These are phyloP conservation scores for Blastobotrys attinorum DNA, from an alignment of 805 yeast genomes.

Conservation along the genomic window DNA sequence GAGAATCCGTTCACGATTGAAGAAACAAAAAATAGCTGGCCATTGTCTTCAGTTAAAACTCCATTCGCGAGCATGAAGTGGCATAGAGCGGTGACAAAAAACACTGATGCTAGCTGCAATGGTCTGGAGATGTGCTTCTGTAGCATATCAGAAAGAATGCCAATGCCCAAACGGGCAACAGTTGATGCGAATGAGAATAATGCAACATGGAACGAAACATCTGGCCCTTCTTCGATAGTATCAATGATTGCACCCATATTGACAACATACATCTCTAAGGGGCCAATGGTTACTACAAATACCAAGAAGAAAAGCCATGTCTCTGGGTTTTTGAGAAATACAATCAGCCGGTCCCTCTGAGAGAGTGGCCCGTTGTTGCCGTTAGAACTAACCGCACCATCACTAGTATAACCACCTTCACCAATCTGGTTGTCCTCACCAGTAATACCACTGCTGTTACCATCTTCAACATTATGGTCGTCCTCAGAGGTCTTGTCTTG, in stretches of 20 bases:
- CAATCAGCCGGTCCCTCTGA: conserved; percentile 12
- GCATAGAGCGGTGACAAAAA: conserved; percentile 31
- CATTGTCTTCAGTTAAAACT: conserved; percentile 16
- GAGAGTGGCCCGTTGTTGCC: too few relatives aligned
- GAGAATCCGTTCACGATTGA: conserved; percentile 56
- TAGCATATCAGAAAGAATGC: conserved; percentile 59
- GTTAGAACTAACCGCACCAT: too few relatives aligned
- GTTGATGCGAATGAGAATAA: conserved; percentile 64
- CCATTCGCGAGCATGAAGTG: conserved; percentile 29
- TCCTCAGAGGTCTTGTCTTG: conserved; percentile 8
- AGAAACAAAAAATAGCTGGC: conserved; percentile 21
- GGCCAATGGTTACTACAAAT: conserved; percentile 66
- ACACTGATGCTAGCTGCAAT: conserved; percentile 21
- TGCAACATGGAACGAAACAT: conserved; percentile 37
- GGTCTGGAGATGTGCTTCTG: conserved; percentile 27
- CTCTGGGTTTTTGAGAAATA: conserved; percentile 43
- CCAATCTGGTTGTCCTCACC: conserved; percentile 4
- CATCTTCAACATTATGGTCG: neutral
- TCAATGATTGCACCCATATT: conserved; percentile 70
- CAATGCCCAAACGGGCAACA: conserved; percentile 54
- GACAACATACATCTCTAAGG: conserved; percentile 76
- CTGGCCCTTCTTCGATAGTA: conserved; percentile 27
- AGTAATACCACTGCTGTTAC: neutral
- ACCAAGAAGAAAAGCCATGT: conserved; percentile 59
- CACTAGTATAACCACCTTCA: too few relatives aligned